Base-by-base conservation (phyloP, 768 basidiomycete species). In the Pulveroboletus sp. region DNA sequence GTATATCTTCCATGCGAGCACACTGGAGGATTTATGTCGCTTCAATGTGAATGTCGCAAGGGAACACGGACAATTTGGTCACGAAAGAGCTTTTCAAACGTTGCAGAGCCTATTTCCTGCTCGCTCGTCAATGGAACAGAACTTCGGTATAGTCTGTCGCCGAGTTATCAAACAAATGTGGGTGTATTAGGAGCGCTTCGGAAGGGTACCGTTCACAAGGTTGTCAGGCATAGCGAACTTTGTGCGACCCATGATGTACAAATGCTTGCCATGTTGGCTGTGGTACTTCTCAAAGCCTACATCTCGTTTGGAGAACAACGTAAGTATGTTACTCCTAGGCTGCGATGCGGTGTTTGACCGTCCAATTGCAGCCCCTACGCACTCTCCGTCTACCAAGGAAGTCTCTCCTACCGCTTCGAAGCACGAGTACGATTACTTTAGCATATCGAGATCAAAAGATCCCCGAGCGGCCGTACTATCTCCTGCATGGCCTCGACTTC, bases 231-330 rank as follows among this genome's bases (percentile, higher is more conserved):
- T 31, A 49, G 55, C 4, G 72, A 78, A 48, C 67, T 78, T 25
- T 64, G 69, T 13, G 57, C 52, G 7, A 72, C 69, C 29, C 88
- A 80, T 58, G 88, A 93, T 57, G 64, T 91, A 2, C 89, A 92
- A 58, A 84, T 90, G 82, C 72, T 93, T 14, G 88, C 87, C 0
- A 90, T 93, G 80, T 51, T 90, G 4, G 74, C 87, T 0, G 71
- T 80, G 40, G 65, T 90, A n/a, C 67, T 91, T 3, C 71, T 91
- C 3, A 83, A 84, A 59, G 75, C 62, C 45, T 51, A 55, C 12
- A 6, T 45, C 12, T 51, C 45, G 6, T 42, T 55, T 8, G 32
- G 8, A 16, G 53, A 50, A 40, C 56, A 52, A 32, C 12, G 66
- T 60, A 41, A 44, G 66, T 43, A 13, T 2, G 13, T 14, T 39